Base-by-base conservation (phyloP, 2,329 filamentous ascomycete species). In the Colletotrichum sp. region DNA sequence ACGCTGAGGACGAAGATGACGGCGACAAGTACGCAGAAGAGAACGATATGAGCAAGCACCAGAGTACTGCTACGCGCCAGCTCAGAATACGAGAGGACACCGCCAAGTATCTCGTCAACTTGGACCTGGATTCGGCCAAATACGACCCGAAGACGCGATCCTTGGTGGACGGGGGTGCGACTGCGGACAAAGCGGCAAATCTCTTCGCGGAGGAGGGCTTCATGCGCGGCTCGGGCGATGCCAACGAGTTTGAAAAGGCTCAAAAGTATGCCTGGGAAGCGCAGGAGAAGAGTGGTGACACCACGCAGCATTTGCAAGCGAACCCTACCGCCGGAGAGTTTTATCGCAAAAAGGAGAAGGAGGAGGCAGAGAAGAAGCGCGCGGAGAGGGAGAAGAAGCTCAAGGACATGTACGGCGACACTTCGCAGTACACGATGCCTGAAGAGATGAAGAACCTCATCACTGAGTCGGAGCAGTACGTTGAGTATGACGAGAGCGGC, bases 131-230 rank as follows among this genome's bases (percentile, higher is more conserved):
- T 81, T 98, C 96, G 2, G 97, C 98, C 3, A 98, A 98, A 84
- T 99, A 99, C 85, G 96, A 99, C 82, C 97, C 97, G 0, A 99
- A 99, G 83, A 98, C 96, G 14, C 91, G 97, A 80, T 94, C 95
- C 10, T 95, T 99, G 89, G 94, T 98, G 26, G 95, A 98, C 82
- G 93, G 92, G 77, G 95, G 96, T 64, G 95, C 94, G 8, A 95
- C 93, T 36, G 91, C 91, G 26, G 95, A 98, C 86, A 93, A 93
- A 79, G 94, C 95, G 4, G 94, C 96, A 9, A 92, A 94, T 34
- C 85, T 98, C 7, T 96, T 97, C 72, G 96, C 96, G 6, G 97
- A 99, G 81, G 96, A 99, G 80, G 96, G 96, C 61, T 99, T 98
- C 84, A 92, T 98, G 86, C 92, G 94, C 59, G 93, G 93, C 2